Percentiles rank a stretch among this genome's conserved stretches.
These are phyloP conservation scores for Phialocephala sp. DNA, from an alignment of 2,329 filamentous ascomycete species.

Conservation along the genomic window DNA sequence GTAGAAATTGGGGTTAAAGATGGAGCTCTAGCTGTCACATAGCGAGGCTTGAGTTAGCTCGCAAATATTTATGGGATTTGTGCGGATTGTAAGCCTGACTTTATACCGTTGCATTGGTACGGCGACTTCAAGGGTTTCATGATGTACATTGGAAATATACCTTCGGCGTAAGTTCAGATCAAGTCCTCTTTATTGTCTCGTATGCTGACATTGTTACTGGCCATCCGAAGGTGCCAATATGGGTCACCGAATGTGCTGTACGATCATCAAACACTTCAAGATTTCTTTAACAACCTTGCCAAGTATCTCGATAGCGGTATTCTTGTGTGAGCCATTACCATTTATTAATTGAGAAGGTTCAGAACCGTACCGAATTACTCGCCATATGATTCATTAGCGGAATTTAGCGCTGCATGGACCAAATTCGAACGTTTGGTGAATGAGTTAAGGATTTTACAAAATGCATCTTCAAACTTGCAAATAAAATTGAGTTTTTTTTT, in stretches of 20 bases:
- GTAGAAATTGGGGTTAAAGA: constrained; percentile 67
- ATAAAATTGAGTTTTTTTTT: too few relatives aligned
- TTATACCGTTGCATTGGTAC: constrained; percentile 69
- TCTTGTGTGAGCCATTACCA: constrained; percentile 73
- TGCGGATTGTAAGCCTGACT: constrained; percentile 65
- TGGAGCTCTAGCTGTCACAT: constrained; percentile 73
- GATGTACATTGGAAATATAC: constrained; percentile 42
- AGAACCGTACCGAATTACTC: too few relatives aligned
- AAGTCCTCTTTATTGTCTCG: neutral
- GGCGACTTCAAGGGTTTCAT: constrained; percentile 56
- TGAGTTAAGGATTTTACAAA: too few relatives aligned
- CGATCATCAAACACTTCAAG: constrained; percentile 61
- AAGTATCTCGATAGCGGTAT: constrained; percentile 69
- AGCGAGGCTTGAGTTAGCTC: constrained; percentile 69
- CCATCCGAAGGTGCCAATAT: constrained; percentile 59
- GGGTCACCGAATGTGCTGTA: constrained; percentile 81
- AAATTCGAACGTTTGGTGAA: too few relatives aligned
- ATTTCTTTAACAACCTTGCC: constrained; percentile 70
- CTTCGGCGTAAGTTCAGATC: constrained; percentile 35
- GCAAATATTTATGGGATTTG: constrained; percentile 68
- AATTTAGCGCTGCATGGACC: too few relatives aligned
- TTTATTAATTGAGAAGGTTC: too few relatives aligned
- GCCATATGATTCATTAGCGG: too few relatives aligned
- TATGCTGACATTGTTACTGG: constrained; percentile 3
- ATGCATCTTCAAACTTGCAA: too few relatives aligned